Evolutionary conservation across 2,329 filamentous ascomycete genomes (phyloP).

Genomic region (Myriangium duriaei): DNA sequence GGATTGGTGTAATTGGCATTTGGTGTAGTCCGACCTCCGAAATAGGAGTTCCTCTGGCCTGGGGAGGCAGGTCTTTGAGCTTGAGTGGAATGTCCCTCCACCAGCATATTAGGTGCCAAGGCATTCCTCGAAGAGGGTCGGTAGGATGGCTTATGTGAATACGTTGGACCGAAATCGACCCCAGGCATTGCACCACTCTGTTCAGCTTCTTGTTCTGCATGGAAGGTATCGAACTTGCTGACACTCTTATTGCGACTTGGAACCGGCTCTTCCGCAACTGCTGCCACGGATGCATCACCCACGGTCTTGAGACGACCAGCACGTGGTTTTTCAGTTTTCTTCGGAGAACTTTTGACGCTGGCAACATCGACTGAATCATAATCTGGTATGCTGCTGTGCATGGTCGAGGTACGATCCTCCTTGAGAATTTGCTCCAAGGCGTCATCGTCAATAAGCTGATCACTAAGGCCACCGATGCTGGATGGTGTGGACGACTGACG

Average conservation of each 20-base stretch:
- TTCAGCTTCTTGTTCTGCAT: conserved; percentile 26
- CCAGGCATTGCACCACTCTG: conserved; percentile 43
- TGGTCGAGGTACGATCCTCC: conserved; percentile 16
- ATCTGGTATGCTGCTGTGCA: conserved; percentile 44
- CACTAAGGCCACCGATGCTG: conserved; percentile 32
- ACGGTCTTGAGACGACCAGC: conserved; percentile 72
- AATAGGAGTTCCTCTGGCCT: conserved; percentile 21
- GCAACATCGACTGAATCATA: conserved; percentile 62
- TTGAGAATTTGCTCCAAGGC: conserved; percentile 27
- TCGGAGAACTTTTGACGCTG: conserved; percentile 42
- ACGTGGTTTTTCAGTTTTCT: conserved; percentile 49
- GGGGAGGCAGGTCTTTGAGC: conserved; percentile 10
- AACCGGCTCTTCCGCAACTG: conserved; percentile 36
- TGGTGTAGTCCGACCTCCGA: conserved; percentile 19
- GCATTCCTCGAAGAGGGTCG: conserved; percentile 45
- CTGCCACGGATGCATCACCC: conserved; percentile 40
- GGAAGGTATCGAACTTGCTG: conserved; percentile 20
- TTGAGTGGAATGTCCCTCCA: conserved; percentile 14
- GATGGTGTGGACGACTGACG: conserved; percentile 15
- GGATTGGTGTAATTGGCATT: conserved; percentile 15
- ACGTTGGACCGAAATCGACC: conserved; percentile 77
- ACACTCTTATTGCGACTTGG: conserved; percentile 20
- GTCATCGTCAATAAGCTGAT: conserved; percentile 32
- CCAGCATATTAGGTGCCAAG: conserved; percentile 26
- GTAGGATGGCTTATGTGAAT: conserved; percentile 49